Conservation (phyloP, 345 rosid genomes). For the Aurinia saxatilis region DNA sequence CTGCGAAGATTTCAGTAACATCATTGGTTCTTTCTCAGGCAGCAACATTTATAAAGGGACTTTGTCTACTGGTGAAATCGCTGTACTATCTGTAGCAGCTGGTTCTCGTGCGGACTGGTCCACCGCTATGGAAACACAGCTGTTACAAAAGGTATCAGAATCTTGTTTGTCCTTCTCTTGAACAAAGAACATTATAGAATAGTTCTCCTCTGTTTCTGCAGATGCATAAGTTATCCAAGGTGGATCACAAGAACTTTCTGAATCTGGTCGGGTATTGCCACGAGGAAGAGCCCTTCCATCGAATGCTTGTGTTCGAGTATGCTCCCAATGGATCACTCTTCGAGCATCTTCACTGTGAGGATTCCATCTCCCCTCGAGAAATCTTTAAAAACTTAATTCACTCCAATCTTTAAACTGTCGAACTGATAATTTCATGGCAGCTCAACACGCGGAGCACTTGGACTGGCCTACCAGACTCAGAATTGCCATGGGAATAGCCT, state of each 20-base stretch:
- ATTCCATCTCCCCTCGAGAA: neutral
- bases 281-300: slow-evolving; percentile 69
- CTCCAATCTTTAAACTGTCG: neutral
- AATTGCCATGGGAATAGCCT: slow-evolving; percentile 80
- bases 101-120: slow-evolving; percentile 63
- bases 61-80: slow-evolving; percentile 85
- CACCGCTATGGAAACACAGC: slow-evolving; percentile 52
- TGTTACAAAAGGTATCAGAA: slow-evolving; percentile 66
- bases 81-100: slow-evolving; percentile 50
- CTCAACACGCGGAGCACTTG: slow-evolving; percentile 76
- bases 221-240: slow-evolving; percentile 69
- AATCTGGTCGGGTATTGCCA: slow-evolving; percentile 84
- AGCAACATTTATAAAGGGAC: slow-evolving; percentile 86
- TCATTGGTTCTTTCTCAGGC: slow-evolving; percentile 64
- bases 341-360: slow-evolving; percentile 89
- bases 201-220: slow-evolving; percentile 30
- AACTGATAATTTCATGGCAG: slow-evolving; percentile 32
- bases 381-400: neutral
- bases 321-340: slow-evolving; percentile 94
- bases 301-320: slow-evolving; percentile 94
- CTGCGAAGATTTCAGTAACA: slow-evolving; percentile 94
- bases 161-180: neutral
- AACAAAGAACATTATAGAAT: neutral
- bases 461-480: slow-evolving; percentile 79
- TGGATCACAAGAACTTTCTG: slow-evolving; percentile 89